Evolutionary conservation across 83 land plant genomes (phyloP).

Genomic region (Diphasiastrum complanatum): DNA sequence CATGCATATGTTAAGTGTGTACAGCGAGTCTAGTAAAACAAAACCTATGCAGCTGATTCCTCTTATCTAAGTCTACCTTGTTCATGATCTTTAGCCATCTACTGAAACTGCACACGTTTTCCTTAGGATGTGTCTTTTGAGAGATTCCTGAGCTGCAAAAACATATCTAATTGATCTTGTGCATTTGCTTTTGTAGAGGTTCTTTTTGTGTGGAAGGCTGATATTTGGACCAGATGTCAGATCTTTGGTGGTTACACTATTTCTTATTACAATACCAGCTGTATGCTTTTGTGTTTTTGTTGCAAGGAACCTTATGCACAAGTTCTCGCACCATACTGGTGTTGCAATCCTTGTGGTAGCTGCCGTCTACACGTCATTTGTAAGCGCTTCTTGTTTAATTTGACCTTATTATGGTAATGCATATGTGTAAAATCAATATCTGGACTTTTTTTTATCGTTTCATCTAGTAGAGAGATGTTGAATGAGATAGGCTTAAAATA

Average conservation of each 20-base stretch:
- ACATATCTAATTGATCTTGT: neutral
- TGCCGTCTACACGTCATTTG: constrained; percentile 58
- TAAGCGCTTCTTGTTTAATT: constrained; percentile 33
- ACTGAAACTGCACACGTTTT: too few species aligned
- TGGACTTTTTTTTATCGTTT: too few species aligned
- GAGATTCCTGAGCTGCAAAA: neutral
- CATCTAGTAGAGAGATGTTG: too few species aligned
- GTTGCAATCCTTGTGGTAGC: constrained; percentile 66
- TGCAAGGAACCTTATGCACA: constrained; percentile 56
- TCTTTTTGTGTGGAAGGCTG: constrained; percentile 62
- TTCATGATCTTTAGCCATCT: too few species aligned
- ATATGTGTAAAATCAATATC: neutral
- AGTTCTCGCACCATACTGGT: constrained; percentile 56
- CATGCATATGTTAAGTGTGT: too few species aligned
- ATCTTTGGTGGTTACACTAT: constrained; percentile 58
- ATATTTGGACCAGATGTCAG: constrained; percentile 86
- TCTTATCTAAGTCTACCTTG: too few species aligned
- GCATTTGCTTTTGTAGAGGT: constrained; percentile 49
- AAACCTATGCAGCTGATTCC: too few species aligned
- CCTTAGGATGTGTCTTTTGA: too few species aligned
- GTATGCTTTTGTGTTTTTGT: constrained; percentile 66
- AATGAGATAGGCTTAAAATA: too few species aligned
- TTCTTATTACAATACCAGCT: constrained; percentile 60
- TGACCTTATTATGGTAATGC: neutral
- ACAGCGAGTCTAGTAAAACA: too few species aligned